Percentiles rank a stretch among this genome's conserved stretches.
Evolutionary conservation across 345 rosid genomes (phyloP).

Genomic region (Anacardium occidentale): DNA sequence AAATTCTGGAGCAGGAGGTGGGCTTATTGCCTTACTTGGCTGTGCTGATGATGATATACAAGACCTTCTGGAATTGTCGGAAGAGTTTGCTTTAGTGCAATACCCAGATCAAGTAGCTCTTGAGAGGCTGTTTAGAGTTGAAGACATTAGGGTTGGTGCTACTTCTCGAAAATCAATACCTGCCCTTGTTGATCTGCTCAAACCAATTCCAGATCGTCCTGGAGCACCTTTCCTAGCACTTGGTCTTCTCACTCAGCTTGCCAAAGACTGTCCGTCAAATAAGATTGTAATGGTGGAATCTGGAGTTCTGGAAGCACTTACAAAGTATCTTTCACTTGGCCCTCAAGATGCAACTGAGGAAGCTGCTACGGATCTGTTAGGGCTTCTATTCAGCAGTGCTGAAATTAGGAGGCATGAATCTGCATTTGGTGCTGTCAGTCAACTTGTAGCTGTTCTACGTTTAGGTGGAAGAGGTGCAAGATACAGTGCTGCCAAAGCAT

Average conservation of each 20-base stretch:
- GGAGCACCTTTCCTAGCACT: constrained; percentile 95
- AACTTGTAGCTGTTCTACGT: constrained; percentile 94
- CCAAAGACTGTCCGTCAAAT: constrained; percentile 84
- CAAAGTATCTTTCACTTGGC: constrained; percentile 96
- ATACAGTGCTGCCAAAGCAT: constrained; percentile 93
- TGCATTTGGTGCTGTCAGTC: constrained; percentile 89
- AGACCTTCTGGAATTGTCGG: constrained; percentile 79
- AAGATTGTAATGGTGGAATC: constrained; percentile 95
- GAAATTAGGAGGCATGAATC: constrained; percentile 98
- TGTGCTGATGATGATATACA: constrained; percentile 90
- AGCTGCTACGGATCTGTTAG: constrained; percentile 95
- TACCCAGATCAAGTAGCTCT: constrained; percentile 99
- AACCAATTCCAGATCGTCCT: constrained; percentile 99
- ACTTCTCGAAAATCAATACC: constrained; percentile 98
- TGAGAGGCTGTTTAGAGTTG: constrained; percentile 97
- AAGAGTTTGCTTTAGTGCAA: constrained; percentile 70
- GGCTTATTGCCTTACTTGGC: constrained; percentile 91
- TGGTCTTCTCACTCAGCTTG: constrained; percentile 87
- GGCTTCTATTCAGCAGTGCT: constrained; percentile 80
- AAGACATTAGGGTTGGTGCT: constrained; percentile 97
- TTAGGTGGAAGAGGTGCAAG: constrained; percentile 98
- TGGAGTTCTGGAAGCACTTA: constrained; percentile 90
- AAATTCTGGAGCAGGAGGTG: constrained; percentile 93
- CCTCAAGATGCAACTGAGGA: constrained; percentile 98
- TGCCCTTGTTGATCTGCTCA: constrained; percentile 92